Evolutionary conservation across 2,329 filamentous ascomycete species (phyloP), one percentile per base, ranked within the genome.

Genomic region (Raffaelea ambrosiae): DNA sequence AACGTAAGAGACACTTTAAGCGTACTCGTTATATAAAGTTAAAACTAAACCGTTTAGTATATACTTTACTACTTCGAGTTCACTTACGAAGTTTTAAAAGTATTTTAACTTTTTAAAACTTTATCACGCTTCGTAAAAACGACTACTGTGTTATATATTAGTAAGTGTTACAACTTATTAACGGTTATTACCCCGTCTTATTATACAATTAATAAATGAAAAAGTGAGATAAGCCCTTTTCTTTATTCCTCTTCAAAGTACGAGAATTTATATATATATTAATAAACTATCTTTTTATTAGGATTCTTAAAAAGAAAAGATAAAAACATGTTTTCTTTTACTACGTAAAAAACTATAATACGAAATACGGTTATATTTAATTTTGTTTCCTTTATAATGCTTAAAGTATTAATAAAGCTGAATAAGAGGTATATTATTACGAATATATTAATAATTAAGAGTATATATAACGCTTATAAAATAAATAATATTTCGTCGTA

Each of bases 361-460:
- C 31, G n/a, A 5, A 31, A 29, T 33, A 26, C 21, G 29, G 46
- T n/a, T 43, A 43, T 43, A n/a, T 20, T 7, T 20, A 48, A 40
- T 48, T 48, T n/a, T 48, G 19, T 19, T 43, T 48, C 40, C n/a
- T 48, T 38, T 48, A 26, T 20, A 48, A 21, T 14, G n/a, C n/a
- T 20, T 48, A 31, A 16, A 29, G n/a, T 23, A 48, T 40, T 19
- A 48, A 40, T 20, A 18, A 48, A 29, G 20, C n/a, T 3, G 33
- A 40, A 21, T 47, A 33, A 19, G 29, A 47, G 20, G 45, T 14
- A 7, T 16, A 47, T n/a, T 47, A 13, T 19, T 16, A 26, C 4
- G 26, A 26, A 9, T 39, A 45, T 29, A 45, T 45, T 14, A n/a
- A 45, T 11, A 45, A 45, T 13, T 29, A 45, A 45, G 19, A 45